Evolutionary conservation across 768 basidiomycete species (phyloP).

Genomic region (Austroboletus eburneus): DNA sequence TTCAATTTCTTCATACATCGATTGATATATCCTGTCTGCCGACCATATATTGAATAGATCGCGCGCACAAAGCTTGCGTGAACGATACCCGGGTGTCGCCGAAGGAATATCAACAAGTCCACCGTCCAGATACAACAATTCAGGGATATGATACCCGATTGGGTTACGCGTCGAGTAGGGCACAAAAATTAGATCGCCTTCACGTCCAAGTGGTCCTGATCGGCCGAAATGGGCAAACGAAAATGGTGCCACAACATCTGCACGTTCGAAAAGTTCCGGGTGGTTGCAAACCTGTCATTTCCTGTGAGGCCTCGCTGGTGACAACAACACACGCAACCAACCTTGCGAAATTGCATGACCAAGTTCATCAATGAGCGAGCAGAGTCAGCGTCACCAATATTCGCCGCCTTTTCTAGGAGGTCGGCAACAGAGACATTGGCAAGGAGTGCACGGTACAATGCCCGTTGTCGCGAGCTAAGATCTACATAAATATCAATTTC

Average conservation of each 20-base stretch:
- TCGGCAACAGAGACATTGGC: constrained; percentile 95
- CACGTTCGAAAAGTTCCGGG: constrained; percentile 95
- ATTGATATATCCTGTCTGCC: constrained; percentile 71
- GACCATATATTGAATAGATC: constrained; percentile 91
- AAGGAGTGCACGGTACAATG: constrained; percentile 83
- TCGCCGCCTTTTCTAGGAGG: constrained; percentile 88
- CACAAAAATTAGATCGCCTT: constrained; percentile 78
- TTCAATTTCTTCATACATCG: constrained; percentile 52
- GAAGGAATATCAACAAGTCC: constrained; percentile 65
- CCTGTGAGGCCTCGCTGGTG: constrained; percentile 3
- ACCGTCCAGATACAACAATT: constrained; percentile 72
- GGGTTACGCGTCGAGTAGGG: constrained; percentile 88
- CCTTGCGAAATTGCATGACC: constrained; percentile 99
- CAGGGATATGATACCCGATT: constrained; percentile 74
- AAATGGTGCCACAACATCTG: constrained; percentile 91
- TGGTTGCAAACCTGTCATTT: constrained; percentile 85
- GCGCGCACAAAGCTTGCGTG: constrained; percentile 51
- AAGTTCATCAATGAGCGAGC: constrained; percentile 97
- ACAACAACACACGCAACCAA: constrained; percentile 27
- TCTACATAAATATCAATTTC: constrained; percentile 95
- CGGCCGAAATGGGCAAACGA: constrained; percentile 82
- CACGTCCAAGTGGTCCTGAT: constrained; percentile 77
- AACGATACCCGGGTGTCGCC: constrained; percentile 43
- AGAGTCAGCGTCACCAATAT: constrained; percentile 85
- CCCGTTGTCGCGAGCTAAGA: constrained; percentile 86